Percentiles rank a stretch among this genome's conserved stretches.
Conservation (phyloP, 768 basidiomycete species). For the Mycena leptocephala region DNA sequence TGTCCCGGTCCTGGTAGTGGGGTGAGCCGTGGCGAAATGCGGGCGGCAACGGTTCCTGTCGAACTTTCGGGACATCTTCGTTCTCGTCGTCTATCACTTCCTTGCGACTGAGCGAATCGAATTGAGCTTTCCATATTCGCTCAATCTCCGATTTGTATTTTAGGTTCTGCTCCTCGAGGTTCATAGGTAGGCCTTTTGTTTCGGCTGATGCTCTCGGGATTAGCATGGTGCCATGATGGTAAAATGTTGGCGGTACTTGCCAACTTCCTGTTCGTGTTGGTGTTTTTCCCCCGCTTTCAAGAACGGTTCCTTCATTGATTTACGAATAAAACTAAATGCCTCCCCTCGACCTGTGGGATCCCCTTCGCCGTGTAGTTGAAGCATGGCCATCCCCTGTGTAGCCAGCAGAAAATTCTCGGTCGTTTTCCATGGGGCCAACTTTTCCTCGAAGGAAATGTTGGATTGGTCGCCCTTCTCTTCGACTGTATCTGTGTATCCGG, state of each 20-base stretch:
- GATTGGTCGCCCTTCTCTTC: constrained; percentile 84
- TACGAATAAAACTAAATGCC: constrained; percentile 96
- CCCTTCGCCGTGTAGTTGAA: constrained; percentile 97
- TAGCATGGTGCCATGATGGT: constrained; percentile 21
- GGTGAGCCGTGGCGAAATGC: constrained; percentile 85
- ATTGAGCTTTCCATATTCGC: constrained; percentile 97
- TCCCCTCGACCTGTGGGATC: constrained; percentile 97
- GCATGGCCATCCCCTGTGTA: constrained; percentile 96
- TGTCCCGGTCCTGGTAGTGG: constrained; percentile 80
- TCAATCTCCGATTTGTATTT: constrained; percentile 99
- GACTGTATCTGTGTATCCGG: constrained; percentile 90
- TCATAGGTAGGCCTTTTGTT: constrained; percentile 92
- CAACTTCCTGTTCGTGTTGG: constrained; percentile 89
- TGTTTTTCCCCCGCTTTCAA: constrained; percentile 97
- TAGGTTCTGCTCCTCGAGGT: constrained; percentile 95
- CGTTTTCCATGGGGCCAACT: constrained; percentile 98
- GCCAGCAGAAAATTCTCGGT: constrained; percentile 97
- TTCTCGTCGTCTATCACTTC: constrained; percentile 87
- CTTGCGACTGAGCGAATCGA: constrained; percentile 87
- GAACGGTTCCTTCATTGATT: constrained; percentile 99
- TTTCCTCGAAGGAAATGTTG: constrained; percentile 93
- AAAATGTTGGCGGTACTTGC: constrained; percentile 52
- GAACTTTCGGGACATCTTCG: constrained; percentile 50
- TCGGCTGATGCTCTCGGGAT: constrained; percentile 70
- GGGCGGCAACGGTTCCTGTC: constrained; percentile 55